A percentile compares a stretch with the other conserved stretches of the same genome.
phyloP scores from a whole-genome alignment of 2,329 filamentous ascomycete species.

The Bipolaris sorokiniana region DNA sequence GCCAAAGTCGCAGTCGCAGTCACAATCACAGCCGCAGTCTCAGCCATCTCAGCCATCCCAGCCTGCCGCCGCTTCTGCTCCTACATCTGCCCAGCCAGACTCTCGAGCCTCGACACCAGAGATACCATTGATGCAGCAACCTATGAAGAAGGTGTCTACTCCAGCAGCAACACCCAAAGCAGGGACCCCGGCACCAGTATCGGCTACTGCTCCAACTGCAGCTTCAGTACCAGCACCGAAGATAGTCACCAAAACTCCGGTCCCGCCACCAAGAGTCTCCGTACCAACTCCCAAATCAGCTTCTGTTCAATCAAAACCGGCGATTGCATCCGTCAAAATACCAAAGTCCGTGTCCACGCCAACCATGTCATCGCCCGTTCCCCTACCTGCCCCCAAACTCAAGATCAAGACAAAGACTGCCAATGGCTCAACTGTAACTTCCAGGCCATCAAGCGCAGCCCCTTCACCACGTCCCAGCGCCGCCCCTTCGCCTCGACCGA shows the following conservation, averaged over 20 bases:
- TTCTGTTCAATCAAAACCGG: slow-evolving; percentile 13
- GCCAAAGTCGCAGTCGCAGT: neutral
- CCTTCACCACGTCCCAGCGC: slow-evolving; percentile 24
- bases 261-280: slow-evolving; percentile 15
- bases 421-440: slow-evolving; percentile 15
- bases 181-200: slow-evolving; percentile 9
- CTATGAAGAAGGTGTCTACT: slow-evolving; percentile 25
- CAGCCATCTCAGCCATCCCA: neutral
- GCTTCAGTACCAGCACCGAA: neutral
- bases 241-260: slow-evolving; percentile 10
- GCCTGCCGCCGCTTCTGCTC: slow-evolving; percentile 8
- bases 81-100: slow-evolving; percentile 18
- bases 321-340: slow-evolving; percentile 22
- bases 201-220: slow-evolving; percentile 8
- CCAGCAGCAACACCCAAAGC: slow-evolving; percentile 25
- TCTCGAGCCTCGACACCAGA: slow-evolving; percentile 27
- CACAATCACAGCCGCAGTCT: neutral
- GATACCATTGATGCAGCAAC: slow-evolving; percentile 22
- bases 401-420: slow-evolving; percentile 38
- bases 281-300: slow-evolving; percentile 10
- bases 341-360: slow-evolving; percentile 27
- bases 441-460: slow-evolving; percentile 19
- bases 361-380: slow-evolving; percentile 34
- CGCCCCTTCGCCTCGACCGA: slow-evolving; percentile 21
- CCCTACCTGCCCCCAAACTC: slow-evolving; percentile 33